phyloP scores from a whole-genome alignment of 768 basidiomycete species.

The Lactarius trivialis region DNA sequence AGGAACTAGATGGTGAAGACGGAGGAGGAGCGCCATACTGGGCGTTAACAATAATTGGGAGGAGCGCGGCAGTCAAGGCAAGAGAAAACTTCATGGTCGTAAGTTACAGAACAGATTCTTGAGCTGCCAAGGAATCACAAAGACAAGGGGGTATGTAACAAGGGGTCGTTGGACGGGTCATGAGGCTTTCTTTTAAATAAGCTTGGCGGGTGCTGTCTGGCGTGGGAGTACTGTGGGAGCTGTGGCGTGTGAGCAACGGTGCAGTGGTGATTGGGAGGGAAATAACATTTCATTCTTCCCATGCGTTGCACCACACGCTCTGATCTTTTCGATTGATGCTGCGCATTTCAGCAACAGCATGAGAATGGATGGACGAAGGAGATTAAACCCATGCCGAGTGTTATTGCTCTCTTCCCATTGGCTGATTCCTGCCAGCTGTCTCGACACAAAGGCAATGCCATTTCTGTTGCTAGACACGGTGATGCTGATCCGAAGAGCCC shows the following conservation, averaged over 20 bases:
- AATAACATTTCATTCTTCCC: not conserved
- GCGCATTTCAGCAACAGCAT: not conserved
- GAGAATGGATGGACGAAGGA: not conserved
- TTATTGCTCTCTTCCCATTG: not conserved
- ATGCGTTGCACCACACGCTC: not conserved
- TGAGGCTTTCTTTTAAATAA: no score
- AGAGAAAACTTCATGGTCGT: conserved; percentile 31
- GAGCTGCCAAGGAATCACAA: not conserved
- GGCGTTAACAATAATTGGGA: conserved; percentile 32
- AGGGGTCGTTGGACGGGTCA: no score
- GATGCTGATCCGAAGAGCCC: no score
- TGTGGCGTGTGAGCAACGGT: not conserved
- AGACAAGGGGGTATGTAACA: not conserved
- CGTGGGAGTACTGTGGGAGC: no score
- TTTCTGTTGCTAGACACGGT: not conserved
- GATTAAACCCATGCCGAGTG: not conserved
- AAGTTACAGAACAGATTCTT: not conserved
- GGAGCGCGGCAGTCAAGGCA: conserved; percentile 29
- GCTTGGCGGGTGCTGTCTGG: not conserved
- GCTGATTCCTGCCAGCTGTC: not conserved
- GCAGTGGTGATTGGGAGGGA: not conserved
- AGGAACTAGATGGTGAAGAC: conserved; percentile 5
- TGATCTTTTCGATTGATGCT: no score
- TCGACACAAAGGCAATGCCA: not conserved
- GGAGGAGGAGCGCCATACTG: conserved; percentile 28